phyloP scores from a whole-genome alignment of 148 eudicot genomes.

The Nepenthes gracilis region DNA sequence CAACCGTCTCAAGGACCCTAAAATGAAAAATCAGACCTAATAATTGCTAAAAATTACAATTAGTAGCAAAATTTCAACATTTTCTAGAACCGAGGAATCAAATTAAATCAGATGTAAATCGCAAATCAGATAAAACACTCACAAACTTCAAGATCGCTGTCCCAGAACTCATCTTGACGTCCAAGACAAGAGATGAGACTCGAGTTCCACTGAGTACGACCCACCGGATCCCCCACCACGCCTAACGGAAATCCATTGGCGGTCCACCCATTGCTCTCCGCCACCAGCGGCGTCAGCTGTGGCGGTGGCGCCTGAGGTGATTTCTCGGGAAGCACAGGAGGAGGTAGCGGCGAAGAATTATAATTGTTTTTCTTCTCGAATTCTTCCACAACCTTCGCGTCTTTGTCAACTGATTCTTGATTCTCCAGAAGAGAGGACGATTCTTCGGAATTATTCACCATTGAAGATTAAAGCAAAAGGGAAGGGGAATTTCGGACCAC shows the following conservation, averaged over 20 bases:
- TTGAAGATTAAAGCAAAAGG: constrained; percentile 8
- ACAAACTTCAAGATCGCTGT: constrained; percentile 95
- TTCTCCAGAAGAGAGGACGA: constrained; percentile 41
- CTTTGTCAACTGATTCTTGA: constrained; percentile 5
- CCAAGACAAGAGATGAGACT: constrained; percentile 54
- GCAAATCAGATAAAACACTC: constrained; percentile 13
- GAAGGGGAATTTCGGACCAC: not conserved
- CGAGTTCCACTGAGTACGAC: constrained; percentile 51
- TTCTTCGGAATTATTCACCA: constrained; percentile 44
- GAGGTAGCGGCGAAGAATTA: constrained; percentile 11
- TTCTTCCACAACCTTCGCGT: not conserved
- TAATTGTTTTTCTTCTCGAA: not conserved
- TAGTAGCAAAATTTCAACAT: too few relatives aligned
- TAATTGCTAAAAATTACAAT: too few relatives aligned
- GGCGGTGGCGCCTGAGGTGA: constrained; percentile 13
- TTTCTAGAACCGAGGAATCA: too few relatives aligned
- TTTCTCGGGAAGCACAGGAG: constrained; percentile 7
- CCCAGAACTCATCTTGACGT: constrained; percentile 51
- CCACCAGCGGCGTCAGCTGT: constrained; percentile 9
- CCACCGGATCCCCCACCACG: constrained; percentile 27
- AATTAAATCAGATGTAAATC: too few relatives aligned
- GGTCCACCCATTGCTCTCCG: constrained; percentile 38
- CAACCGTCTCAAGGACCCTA: too few relatives aligned
- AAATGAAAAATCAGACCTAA: too few relatives aligned
- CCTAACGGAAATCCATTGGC: constrained; percentile 56